These are phyloP conservation scores for Xylaria hypoxylon DNA, from an alignment of 2,329 filamentous ascomycete genomes.

Conservation along the genomic window DNA sequence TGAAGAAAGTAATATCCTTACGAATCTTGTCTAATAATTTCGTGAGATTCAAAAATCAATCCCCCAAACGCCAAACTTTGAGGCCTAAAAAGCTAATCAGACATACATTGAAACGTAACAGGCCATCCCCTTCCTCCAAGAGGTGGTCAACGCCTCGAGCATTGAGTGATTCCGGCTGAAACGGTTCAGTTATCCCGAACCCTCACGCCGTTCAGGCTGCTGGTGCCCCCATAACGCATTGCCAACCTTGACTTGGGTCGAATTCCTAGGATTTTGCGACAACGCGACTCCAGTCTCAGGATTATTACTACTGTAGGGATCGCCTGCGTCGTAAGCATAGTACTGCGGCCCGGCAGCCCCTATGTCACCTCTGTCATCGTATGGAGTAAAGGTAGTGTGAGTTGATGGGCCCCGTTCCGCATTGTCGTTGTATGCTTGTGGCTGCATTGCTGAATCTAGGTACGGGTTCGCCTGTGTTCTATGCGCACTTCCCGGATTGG, in stretches of 20 bases:
- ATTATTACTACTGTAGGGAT: slow-evolving; percentile 27
- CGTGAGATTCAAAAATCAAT: slow-evolving; percentile 26
- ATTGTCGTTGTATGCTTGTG: slow-evolving; percentile 31
- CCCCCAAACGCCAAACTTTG: slow-evolving; percentile 38
- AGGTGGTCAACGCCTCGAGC: background rate
- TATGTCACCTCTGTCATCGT: slow-evolving; percentile 46
- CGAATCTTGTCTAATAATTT: slow-evolving; percentile 23
- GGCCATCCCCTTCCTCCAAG: background rate
- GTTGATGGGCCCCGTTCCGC: slow-evolving; percentile 11
- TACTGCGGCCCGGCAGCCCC: slow-evolving; percentile 39
- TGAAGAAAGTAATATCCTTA: slow-evolving; percentile 19
- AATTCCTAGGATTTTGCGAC: slow-evolving; percentile 26
- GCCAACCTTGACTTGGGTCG: slow-evolving; percentile 32
- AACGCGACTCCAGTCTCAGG: background rate
- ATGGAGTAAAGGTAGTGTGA: slow-evolving; percentile 36
- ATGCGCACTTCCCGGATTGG: slow-evolving; percentile 42
- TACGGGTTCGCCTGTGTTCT: slow-evolving; percentile 41
- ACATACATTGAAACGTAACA: slow-evolving; percentile 21
- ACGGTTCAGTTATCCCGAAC: slow-evolving; percentile 5
- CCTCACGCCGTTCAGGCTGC: slow-evolving; percentile 13
- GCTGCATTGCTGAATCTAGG: slow-evolving; percentile 35
- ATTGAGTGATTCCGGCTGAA: slow-evolving; percentile 4
- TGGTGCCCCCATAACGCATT: slow-evolving; percentile 39
- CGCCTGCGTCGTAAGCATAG: slow-evolving; percentile 36
- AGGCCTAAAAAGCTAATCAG: slow-evolving; percentile 22